Percentiles rank a stretch among this genome's conserved stretches.
These are phyloP conservation scores for Drechslerella stenobrocha DNA, from an alignment of 2,329 filamentous ascomycete species.

Conservation along the genomic window DNA sequence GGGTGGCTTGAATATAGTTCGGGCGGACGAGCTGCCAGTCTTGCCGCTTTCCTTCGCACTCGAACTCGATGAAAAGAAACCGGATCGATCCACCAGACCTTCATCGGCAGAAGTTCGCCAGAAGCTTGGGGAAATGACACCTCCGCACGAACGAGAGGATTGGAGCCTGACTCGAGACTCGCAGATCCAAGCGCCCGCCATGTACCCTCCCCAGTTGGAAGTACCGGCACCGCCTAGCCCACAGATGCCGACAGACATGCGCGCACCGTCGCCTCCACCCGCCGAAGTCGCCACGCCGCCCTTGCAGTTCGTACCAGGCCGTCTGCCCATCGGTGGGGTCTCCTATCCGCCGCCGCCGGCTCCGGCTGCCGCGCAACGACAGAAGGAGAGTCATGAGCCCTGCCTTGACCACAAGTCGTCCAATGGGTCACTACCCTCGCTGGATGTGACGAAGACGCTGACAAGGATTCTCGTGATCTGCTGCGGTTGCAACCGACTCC, in stretches of 20 bases:
- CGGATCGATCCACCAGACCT: slow-evolving; percentile 12
- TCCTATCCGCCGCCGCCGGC: slow-evolving; percentile 7
- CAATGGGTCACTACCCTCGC: slow-evolving; percentile 36
- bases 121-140: slow-evolving; percentile 44
- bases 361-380: slow-evolving; percentile 2
- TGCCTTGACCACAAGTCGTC: slow-evolving; percentile 18
- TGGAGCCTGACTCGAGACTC: slow-evolving; percentile 38
- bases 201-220: slow-evolving; percentile 6
- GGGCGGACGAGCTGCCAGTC: slow-evolving; percentile 19
- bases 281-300: not conserved
- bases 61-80: slow-evolving; percentile 21
- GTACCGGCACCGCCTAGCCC: not conserved
- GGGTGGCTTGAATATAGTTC: slow-evolving; percentile 14
- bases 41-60: not conserved
- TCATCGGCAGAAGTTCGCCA: slow-evolving; percentile 44
- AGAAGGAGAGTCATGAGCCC: slow-evolving; percentile 11
- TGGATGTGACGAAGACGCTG: slow-evolving; percentile 39
- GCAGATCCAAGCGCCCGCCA: slow-evolving; percentile 10
- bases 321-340: slow-evolving; percentile 21
- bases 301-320: slow-evolving; percentile 25
- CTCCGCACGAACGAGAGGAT: slow-evolving; percentile 44
- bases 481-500: slow-evolving; percentile 41
- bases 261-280: not conserved
- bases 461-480: slow-evolving; percentile 34
- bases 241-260: not conserved